These are phyloP conservation scores for Metarhizium rileyi DNA, from an alignment of 2,329 filamentous ascomycete species.

Conservation along the genomic window DNA sequence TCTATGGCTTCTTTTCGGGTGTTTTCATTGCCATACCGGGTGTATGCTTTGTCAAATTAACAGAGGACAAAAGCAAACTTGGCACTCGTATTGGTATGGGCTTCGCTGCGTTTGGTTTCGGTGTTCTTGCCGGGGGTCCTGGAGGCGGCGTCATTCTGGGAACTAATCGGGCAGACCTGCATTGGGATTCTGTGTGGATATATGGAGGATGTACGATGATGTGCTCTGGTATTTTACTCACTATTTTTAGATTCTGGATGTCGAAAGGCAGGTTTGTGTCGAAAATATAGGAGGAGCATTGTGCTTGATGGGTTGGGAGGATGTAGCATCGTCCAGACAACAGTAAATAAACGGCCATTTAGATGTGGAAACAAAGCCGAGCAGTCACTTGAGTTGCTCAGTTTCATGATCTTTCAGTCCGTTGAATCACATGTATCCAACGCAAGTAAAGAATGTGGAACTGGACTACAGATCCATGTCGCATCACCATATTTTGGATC, in stretches of 20 bases:
- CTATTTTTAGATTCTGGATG: background rate
- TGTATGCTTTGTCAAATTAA: constrained; percentile 27
- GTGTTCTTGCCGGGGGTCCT: constrained; percentile 38
- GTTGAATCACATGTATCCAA: no score
- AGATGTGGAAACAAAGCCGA: no score
- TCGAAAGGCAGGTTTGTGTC: background rate
- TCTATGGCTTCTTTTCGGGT: constrained; percentile 37
- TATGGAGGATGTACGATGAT: background rate
- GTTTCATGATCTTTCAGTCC: no score
- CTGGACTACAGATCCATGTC: no score
- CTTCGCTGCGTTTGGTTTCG: constrained; percentile 23
- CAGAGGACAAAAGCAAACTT: constrained; percentile 24
- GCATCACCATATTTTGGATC: no score
- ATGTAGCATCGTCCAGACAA: no score
- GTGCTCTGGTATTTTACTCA: background rate
- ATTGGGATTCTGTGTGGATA: background rate
- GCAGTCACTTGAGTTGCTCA: no score
- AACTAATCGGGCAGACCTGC: background rate
- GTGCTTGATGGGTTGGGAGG: no score
- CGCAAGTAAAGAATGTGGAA: no score
- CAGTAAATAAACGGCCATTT: no score
- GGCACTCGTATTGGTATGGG: constrained; percentile 29
- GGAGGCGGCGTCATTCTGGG: constrained; percentile 28
- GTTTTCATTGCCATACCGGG: constrained; percentile 34
- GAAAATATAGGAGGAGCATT: background rate